Base-by-base conservation (phyloP, 2,329 filamentous ascomycete species). In the Hypoxylon sp. region DNA sequence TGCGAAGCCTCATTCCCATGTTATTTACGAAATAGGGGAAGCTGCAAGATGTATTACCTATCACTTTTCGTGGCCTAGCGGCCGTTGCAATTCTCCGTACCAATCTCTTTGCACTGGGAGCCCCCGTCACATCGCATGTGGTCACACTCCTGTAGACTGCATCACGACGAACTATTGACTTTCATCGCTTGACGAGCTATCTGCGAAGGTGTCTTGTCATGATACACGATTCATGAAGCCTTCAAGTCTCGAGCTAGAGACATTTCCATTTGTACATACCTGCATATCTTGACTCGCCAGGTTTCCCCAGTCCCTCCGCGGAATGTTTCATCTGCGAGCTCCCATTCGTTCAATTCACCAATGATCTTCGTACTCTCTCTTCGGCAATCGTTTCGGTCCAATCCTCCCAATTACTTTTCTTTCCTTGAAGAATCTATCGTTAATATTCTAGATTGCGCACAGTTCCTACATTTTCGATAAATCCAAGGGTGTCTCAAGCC, bases 281-380 rank as follows among this genome's bases (percentile, higher is more conserved):
- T 40, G 48, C 30, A 52, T 57, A 60, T 38, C 45, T 64, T 51
- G 52, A 52, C 63, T 60, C 49, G 36, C 50, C 32, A 66, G 48
- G 40, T 65, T 59, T 70, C 59, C 61, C 67, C 59, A 68, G 65
- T 66, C 56, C 57, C 40, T 60, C 57, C 40, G 16, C 64, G 63
- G 61, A 68, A 68, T 70, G 67, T 71, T 71, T 68, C 67, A 70
- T 66, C 48, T 68, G 58, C 63, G 57, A 60, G 54, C 54, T 67
- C 45, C 59, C 67, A 64, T 61, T 62, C 45, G 36, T 61, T 55
- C 57, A 54, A 64, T 67, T 67, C 61, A 45, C 64, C 57, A 60
- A 67, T 64, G 50, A 64, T 65, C 62, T 62, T 70, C 65, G 33
- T 70, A 60, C 61, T 62, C 68, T 64, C 68, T 69, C 51, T 66